Conservation (phyloP, 1,284 basidiomycete species). For the Tetrapyrgos nigripes region DNA sequence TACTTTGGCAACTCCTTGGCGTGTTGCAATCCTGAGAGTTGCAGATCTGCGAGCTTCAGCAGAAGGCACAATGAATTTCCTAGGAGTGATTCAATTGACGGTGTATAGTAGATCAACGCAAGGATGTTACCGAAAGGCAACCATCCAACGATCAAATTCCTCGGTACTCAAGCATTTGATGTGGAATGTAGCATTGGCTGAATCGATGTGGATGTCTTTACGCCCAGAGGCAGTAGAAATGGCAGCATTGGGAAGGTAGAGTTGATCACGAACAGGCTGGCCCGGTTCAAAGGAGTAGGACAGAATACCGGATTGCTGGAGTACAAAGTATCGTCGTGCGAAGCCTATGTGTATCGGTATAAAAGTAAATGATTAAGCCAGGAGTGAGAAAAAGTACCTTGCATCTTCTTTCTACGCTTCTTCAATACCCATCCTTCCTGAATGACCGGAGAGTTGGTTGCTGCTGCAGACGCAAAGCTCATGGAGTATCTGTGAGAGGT, state of each 20-base stretch:
- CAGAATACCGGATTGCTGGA: conserved; percentile 71
- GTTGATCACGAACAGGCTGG: conserved; percentile 72
- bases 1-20: conserved; percentile 46
- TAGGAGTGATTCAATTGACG: neutral
- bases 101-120: neutral
- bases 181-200: conserved; percentile 78
- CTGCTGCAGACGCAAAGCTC: neutral
- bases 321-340: conserved; percentile 79
- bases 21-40: conserved; percentile 42
- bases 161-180: conserved; percentile 73
- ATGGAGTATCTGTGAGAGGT: neutral
- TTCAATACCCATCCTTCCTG: conserved; percentile 82
- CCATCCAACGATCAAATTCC: conserved; percentile 80
- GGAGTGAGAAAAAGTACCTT: conserved; percentile 54
- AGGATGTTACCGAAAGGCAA: conserved; percentile 63
- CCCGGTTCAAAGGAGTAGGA: conserved; percentile 79
- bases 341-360: conserved; percentile 59
- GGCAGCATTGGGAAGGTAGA: conserved; percentile 71
- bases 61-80: conserved; percentile 16
- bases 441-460: conserved; percentile 41
- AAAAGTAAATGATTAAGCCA: conserved; percentile 9
- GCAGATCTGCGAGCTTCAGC: conserved; percentile 58
- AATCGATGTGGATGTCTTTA: conserved; percentile 81
- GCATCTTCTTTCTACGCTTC: conserved; percentile 85
- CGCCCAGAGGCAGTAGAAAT: conserved; percentile 73